These are phyloP conservation scores for Gossypioides kirkii DNA, from an alignment of 345 rosid species.

Conservation along the genomic window DNA sequence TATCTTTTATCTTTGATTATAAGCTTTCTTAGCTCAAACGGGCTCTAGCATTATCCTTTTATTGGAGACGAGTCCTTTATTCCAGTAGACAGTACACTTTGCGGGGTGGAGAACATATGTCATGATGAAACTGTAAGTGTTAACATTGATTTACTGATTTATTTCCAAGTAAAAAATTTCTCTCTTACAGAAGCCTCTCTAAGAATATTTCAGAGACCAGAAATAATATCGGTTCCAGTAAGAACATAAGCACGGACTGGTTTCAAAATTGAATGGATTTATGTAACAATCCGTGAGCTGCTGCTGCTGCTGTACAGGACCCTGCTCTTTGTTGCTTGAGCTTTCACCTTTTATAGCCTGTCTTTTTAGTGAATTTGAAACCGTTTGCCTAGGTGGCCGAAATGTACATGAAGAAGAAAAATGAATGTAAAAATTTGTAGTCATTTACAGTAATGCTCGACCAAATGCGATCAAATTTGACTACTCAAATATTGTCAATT, in stretches of 20 bases:
- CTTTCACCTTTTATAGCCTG: background rate
- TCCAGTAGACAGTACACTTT: too few relatives aligned
- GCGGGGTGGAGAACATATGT: background rate
- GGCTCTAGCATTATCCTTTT: too few relatives aligned
- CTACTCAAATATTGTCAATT: background rate
- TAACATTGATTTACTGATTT: background rate
- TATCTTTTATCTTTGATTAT: rapidly evolving
- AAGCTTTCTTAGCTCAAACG: too few relatives aligned
- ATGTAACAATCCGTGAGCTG: background rate
- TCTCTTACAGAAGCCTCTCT: background rate
- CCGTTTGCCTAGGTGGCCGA: conserved; percentile 58
- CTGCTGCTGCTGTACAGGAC: background rate
- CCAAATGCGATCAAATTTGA: background rate
- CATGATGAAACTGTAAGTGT: background rate
- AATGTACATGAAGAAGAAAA: conserved; percentile 20
- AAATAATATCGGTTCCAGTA: background rate
- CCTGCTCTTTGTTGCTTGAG: background rate
- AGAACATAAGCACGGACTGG: background rate
- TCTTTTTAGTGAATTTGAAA: background rate
- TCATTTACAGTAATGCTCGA: background rate
- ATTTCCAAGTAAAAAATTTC: background rate
- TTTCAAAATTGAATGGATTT: background rate
- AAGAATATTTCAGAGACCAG: too few relatives aligned
- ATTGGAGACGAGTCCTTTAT: background rate
- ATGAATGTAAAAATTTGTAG: background rate